Evolutionary conservation across 495 filamentous ascomycete species (phyloP).

Genomic region (Penicillium nucicola): DNA sequence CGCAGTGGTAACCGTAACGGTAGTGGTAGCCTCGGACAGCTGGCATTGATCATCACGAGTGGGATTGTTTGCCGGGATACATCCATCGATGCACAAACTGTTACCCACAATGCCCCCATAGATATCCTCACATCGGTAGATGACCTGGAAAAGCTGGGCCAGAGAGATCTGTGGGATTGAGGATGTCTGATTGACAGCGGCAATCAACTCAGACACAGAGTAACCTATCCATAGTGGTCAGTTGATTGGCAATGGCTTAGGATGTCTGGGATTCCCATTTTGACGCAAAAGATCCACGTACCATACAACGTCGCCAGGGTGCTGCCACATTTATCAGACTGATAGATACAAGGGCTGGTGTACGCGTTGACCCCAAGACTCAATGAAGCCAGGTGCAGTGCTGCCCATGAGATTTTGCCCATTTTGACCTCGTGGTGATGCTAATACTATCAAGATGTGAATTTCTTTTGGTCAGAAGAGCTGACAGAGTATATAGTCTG

Average conservation of each 20-base stretch:
- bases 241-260: not conserved
- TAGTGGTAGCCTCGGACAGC: not conserved
- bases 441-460: not conserved
- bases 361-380: conserved; percentile 4
- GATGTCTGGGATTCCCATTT: no score
- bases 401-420: not conserved
- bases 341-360: conserved; percentile 17
- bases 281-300: not conserved
- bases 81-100: conserved; percentile 12
- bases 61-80: conserved; percentile 2
- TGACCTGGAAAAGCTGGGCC: conserved; percentile 12
- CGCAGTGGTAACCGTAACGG: not conserved
- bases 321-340: conserved; percentile 18
- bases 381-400: not conserved
- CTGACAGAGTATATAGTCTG: not conserved
- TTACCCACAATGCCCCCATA: conserved; percentile 15
- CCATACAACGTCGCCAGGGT: conserved; percentile 15
- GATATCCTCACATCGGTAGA: conserved; percentile 19
- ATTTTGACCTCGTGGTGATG: not conserved
- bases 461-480: no score
- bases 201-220: conserved; percentile 8
- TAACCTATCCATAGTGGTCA: conserved; percentile 7
- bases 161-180: conserved; percentile 13
- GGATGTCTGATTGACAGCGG: conserved; percentile 14
- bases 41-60: conserved; percentile 13